Evolutionary conservation across 2,329 filamentous ascomycete species (phyloP).

Genomic region (Leptodontidium sp.): DNA sequence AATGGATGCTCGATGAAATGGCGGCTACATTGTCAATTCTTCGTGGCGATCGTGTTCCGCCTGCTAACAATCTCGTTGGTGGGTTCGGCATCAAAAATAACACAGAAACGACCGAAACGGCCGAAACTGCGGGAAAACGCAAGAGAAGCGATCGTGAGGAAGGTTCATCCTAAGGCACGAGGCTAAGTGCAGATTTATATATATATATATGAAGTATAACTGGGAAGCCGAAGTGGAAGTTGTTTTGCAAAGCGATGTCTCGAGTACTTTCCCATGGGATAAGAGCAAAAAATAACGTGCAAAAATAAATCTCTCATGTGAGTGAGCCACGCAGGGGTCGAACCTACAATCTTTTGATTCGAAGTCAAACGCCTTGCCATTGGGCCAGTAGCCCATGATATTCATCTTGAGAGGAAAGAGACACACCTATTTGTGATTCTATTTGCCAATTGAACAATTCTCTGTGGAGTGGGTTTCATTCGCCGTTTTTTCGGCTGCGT

Average conservation of each 20-base stretch:
- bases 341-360: slow-evolving; percentile 16
- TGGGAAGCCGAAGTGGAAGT: not conserved
- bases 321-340: slow-evolving; percentile 7
- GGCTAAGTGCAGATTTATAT: not conserved
- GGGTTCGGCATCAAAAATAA: not conserved
- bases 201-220: no score
- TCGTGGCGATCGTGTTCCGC: not conserved
- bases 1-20: slow-evolving; percentile 6
- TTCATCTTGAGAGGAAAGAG: not conserved
- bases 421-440: not conserved
- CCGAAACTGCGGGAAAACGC: not conserved
- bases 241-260: not conserved
- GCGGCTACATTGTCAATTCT: not conserved
- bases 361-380: slow-evolving; percentile 14
- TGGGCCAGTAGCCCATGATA: not conserved
- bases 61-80: not conserved
- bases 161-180: not conserved
- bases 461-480: not conserved
- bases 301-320: not conserved
- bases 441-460: not conserved
- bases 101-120: not conserved
- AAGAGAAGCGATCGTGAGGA: not conserved
- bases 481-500: not conserved
- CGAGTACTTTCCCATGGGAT: not conserved
- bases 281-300: no score